Base-by-base conservation (phyloP, 2,329 filamentous ascomycete genomes). In the Fusarium newnesense region DNA sequence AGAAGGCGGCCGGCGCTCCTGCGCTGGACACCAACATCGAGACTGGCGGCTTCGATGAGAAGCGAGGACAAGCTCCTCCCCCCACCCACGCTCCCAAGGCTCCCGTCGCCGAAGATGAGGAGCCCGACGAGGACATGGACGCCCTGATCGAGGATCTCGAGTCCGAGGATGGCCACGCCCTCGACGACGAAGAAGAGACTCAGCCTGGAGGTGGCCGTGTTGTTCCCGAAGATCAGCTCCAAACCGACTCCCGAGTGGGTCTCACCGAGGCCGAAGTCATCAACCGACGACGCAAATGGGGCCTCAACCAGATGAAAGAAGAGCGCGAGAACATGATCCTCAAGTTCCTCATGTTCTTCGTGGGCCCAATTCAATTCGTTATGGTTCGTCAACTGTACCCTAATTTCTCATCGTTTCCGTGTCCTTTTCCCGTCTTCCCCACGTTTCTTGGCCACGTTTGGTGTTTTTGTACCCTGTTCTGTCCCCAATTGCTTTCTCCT, bases 301-400 rank as follows among this genome's bases (percentile, higher is more conserved):
- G 94, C 81, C 87, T 93, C 80, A 97, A 97, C 82, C 91, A 94
- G 82, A 94, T 97, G 93, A 95, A 93, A 84, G 94, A 97, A 84
- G 93, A 96, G 86, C 95, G 94, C 85, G 92, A 95, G 84, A 97
- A 95, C 79, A 79, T 95, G 66, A 83, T 95, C 69, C 87, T 96
- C 79, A 96, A 97, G 87, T 97, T 97, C 83, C 83, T 90, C 79
- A 87, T 88, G 77, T 96, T 93, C 86, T 97, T 97, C 82, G 86
- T 96, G 63, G 95, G 95, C 75, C 95, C 95, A 30, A 96, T 97
- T 75, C 94, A 97, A 82, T 96, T 96, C 83, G 94, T 97, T 81
- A 97, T 97, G 94, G 92, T 92, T 82, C 80, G 89, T 83, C 9
- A 53, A 37, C 24, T 34, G 19, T 28, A 28, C 19, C 50, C 50